Base-by-base conservation (phyloP, 2,329 filamentous ascomycete species). In the Nemania sp. region DNA sequence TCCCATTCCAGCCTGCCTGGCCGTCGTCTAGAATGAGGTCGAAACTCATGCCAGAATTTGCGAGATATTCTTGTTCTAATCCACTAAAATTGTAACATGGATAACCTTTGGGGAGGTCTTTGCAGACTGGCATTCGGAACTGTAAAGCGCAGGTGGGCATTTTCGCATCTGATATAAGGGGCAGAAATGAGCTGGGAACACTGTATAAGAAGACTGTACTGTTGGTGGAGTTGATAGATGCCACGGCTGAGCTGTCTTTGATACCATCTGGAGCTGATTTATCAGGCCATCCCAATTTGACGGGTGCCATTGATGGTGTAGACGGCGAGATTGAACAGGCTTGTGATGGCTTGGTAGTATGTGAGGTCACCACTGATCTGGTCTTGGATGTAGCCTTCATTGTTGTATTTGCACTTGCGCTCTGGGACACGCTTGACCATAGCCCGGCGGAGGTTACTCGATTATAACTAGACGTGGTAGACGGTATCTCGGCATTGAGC, bases 61-160 rank as follows among this genome's bases (percentile, higher is more conserved):
- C 28, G 6, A 64, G 49, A 14, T 64, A 37, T 51, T 69, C 67
- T 49, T 68, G 68, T 54, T 68, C 67, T 9, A 67, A 22, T 9
- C 68, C 68, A 30, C 64, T 69, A 47, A 68, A 68, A 44, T 33
- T 31, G 50, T 67, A 70, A 56, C 68, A 70, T 14, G 68, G 68
- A 49, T 70, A 70, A 24, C 61, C 68, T 17, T 59, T 19, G 4
- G 67, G 64, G 11, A 70, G 64, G 24, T 57, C 45, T 17, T 57
- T 57, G 51, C 68, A 70, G 40, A 61, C 57, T 1, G 68, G 68
- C 57, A 70, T 64, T 45, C 68, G 65, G 54, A 70, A 70, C 45
- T 70, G 62, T 6, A 70, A 62, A 8, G 66, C 68, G 41, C 68
- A 70, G 9, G 63, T 44, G 2, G 58, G 34, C 14, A 49, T 23